Evolutionary conservation across 2,329 filamentous ascomycete genomes (phyloP).

Genomic region (Colletotrichum zoysiae): DNA sequence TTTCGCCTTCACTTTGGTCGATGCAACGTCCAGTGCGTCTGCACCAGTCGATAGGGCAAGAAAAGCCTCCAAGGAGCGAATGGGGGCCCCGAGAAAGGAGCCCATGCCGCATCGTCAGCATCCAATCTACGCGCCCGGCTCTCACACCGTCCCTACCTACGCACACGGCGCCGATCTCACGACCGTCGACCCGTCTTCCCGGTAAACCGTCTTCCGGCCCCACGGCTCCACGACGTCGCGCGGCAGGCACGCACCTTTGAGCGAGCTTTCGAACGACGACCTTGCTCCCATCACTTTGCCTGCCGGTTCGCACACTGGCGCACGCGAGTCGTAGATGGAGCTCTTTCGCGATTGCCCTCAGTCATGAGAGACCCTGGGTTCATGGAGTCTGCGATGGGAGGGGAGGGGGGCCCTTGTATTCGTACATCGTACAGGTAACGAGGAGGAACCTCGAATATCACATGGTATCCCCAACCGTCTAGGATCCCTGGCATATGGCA

Average conservation of each 20-base stretch:
- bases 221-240: constrained; percentile 21
- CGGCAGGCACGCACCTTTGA: constrained; percentile 25
- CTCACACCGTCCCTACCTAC: not conserved
- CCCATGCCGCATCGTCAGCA: constrained; percentile 3
- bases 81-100: not conserved
- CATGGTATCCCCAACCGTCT: constrained; percentile 2
- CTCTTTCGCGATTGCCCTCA: not conserved
- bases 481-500: not conserved
- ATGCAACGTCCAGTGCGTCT: not conserved
- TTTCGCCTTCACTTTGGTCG: not conserved
- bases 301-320: not conserved
- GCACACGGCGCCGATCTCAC: constrained; percentile 14
- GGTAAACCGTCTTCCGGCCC: constrained; percentile 35
- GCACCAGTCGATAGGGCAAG: not conserved
- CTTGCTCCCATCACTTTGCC: not conserved
- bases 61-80: not conserved
- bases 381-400: not conserved
- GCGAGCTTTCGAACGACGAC: not conserved
- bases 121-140: constrained; percentile 1
- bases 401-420: not conserved
- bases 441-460: not conserved
- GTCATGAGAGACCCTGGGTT: constrained; percentile 10
- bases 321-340: constrained; percentile 13
- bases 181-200: constrained; percentile 22
- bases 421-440: not conserved